Conservation (phyloP, 1,139 yeast species). For the Starmera stellimalicola region DNA sequence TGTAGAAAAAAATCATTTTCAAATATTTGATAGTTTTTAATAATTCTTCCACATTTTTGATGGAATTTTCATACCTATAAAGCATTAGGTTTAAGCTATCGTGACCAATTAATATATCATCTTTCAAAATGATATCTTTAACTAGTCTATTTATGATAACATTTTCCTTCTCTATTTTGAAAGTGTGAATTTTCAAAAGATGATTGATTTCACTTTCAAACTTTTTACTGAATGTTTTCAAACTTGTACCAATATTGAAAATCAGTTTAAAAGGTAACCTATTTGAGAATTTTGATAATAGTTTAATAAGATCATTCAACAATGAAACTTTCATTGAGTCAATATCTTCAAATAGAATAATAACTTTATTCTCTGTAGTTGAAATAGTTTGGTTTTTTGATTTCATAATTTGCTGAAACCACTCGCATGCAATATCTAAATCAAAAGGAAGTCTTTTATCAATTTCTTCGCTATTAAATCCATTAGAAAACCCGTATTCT, state of each 20-base stretch:
- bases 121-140: conserved; percentile 12
- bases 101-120: conserved; percentile 13
- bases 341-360: conserved; percentile 18
- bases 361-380: conserved; percentile 12
- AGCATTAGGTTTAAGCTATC: conserved; percentile 12
- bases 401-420: conserved; percentile 10
- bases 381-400: conserved; percentile 2
- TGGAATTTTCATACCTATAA: conserved; percentile 12
- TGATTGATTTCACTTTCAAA: conserved; percentile 10
- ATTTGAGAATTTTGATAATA: conserved; percentile 10
- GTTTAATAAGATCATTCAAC: conserved; percentile 12
- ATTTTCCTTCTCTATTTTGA: conserved; percentile 17
- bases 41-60: conserved; percentile 16
- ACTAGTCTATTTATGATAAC: conserved; percentile 15
- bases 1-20: conserved; percentile 49
- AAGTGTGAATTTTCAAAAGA: conserved; percentile 8
- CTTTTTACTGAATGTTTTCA: conserved; percentile 10
- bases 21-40: conserved; percentile 41
- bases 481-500: conserved; percentile 7
- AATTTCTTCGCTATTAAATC: conserved; percentile 6
- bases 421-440: conserved; percentile 18
- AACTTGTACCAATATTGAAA: conserved; percentile 16
- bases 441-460: conserved; percentile 18
- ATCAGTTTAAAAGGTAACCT: conserved; percentile 18
- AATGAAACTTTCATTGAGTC: conserved; percentile 17